phyloP scores from a whole-genome alignment of 225 moss, liverwort and hornwort genomes.

The Neckera pumila region DNA sequence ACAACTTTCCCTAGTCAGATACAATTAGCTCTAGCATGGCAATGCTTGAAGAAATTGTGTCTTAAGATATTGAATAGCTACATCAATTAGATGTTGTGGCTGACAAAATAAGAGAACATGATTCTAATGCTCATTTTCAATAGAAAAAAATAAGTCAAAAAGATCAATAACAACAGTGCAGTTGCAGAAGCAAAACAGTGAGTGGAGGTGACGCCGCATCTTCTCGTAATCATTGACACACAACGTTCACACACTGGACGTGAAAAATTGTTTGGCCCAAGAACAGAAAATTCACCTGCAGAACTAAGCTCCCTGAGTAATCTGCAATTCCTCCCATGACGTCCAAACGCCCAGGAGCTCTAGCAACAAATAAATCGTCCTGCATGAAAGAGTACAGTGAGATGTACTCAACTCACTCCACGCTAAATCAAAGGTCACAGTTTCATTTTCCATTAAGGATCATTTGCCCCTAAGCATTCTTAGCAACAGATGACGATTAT shows the following conservation, averaged over 20 bases:
- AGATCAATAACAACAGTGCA: background rate
- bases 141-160: background rate
- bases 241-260: background rate
- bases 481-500: background rate
- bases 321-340: conserved; percentile 97
- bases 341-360: conserved; percentile 92
- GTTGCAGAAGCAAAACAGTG: background rate
- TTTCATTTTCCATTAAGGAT: background rate
- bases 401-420: background rate
- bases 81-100: background rate
- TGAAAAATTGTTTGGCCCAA: background rate
- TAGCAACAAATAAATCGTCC: conserved; percentile 70
- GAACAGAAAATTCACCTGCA: conserved; percentile 43
- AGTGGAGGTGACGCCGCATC: background rate
- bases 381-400: conserved; percentile 13
- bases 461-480: background rate
- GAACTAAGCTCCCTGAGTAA: conserved; percentile 91
- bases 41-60: background rate
- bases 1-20: background rate
- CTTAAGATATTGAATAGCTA: background rate
- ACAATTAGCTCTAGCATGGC: background rate
- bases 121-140: background rate
- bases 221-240: background rate
- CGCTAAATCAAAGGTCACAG: background rate
- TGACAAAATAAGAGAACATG: background rate